Evolutionary conservation across 1,284 basidiomycete species (phyloP).

Genomic region (Ceratobasidium theobromae): DNA sequence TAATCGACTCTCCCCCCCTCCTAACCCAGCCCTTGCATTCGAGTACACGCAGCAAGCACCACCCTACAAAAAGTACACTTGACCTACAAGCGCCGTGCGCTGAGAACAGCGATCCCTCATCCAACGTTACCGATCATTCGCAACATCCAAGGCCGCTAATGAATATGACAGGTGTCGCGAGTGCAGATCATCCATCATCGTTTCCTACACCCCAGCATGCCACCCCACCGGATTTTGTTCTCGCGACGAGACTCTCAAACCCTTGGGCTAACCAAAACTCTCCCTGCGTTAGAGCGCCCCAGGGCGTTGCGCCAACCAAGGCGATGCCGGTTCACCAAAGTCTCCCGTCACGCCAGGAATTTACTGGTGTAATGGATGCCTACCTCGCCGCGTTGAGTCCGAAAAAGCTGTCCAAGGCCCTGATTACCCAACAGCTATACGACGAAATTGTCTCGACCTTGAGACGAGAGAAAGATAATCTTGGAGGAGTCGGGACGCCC

Average conservation of each 20-base stretch:
- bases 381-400: constrained; percentile 59
- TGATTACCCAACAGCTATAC: constrained; percentile 68
- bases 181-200: background rate
- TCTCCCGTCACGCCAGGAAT: constrained; percentile 58
- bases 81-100: background rate
- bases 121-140: background rate
- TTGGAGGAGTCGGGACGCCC: constrained; percentile 51
- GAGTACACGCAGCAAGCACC: background rate
- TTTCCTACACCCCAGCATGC: background rate
- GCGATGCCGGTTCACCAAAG: constrained; percentile 40
- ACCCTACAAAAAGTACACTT: background rate
- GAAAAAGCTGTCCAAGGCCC: constrained; percentile 63
- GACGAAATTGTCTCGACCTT: constrained; percentile 68
- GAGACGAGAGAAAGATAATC: constrained; percentile 13
- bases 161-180: background rate
- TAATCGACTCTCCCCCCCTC: background rate
- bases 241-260: background rate
- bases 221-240: background rate
- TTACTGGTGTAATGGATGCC: constrained; percentile 54
- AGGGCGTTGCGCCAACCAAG: background rate
- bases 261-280: background rate
- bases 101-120: background rate
- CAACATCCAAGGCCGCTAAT: too few relatives aligned
- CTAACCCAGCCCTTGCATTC: background rate
- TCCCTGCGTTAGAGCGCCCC: constrained; percentile 15